Evolutionary conservation across 805 yeast species (phyloP), one percentile per base, ranked within the genome.

Genomic region (Dipodascopsis uninucleata): DNA sequence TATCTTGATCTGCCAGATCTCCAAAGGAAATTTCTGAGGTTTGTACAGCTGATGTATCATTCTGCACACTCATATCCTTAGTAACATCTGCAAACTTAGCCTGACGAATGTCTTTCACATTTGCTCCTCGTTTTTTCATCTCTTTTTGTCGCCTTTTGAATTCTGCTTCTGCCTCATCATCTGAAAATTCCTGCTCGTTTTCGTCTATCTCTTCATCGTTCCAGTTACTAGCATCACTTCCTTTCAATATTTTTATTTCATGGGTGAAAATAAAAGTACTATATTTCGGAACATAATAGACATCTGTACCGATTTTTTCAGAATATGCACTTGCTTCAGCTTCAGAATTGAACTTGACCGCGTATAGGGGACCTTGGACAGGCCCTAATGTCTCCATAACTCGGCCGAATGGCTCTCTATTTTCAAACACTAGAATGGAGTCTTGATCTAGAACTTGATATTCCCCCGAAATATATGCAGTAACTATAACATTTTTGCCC

Each of bases 191-290:
- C n/a, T 40, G 54, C 36, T 93, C 97, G 24, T 85, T 94, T 56
- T 81, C 88, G 0, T 96, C 87, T 24, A 90, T 66, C 59, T 93
- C 98, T 66, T 93, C 97, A 63, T 93, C 98, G 61, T 86, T 83
- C 63, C 86, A 81, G 58, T 93, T 93, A 59, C 95, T 84, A 0
- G 98, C 98, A 68, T 93, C 98, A 1, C 88, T 82, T 20, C 97
- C 98, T 58, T 82, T 89, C 16, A 80, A 47, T 18, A 73, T 68
- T 56, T 79, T 85, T 43, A 89, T 73, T 20, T 77, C 67, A 40
- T 82, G 83, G 0, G 97, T 90, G 52, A 80, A 78, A 6, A 84
- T 70, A 65, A 88, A 90, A 43, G 82, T 75, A 0, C 96, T 82
- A 28, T 78, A 83, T 1, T 88, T 82, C 1, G 85, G 93, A 4